A percentile compares a stretch with the other conserved stretches of the same genome.
phyloP scores from a whole-genome alignment of 2,329 filamentous ascomycete genomes.

The Fusarium equiseti region DNA sequence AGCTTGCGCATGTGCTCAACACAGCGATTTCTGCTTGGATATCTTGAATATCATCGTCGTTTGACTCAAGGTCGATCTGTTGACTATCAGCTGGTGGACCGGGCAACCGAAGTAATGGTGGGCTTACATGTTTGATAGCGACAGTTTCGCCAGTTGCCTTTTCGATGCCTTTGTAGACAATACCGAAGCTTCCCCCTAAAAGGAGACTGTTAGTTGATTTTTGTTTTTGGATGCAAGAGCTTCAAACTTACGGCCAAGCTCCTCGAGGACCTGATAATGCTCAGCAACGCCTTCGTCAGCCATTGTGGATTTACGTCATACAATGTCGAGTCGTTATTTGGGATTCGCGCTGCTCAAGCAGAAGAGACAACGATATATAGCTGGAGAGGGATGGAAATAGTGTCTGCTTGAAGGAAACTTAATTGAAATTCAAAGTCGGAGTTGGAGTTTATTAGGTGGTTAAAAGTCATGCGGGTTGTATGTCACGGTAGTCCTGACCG shows the following conservation, averaged over 20 bases:
- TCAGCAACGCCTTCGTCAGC: slow-evolving; percentile 77
- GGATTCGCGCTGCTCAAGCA: slow-evolving; percentile 19
- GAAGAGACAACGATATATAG: slow-evolving; percentile 20
- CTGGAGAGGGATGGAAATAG: slow-evolving; percentile 4
- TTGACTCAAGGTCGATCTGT: slow-evolving; percentile 98
- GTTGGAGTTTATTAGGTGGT: slow-evolving; percentile 39
- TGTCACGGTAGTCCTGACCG: slow-evolving; percentile 40
- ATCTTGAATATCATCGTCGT: slow-evolving; percentile 97
- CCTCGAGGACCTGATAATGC: slow-evolving; percentile 94
- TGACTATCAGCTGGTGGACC: slow-evolving; percentile 32
- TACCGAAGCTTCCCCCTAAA: slow-evolving; percentile 93
- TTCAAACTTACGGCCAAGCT: slow-evolving; percentile 85
- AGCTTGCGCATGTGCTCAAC: slow-evolving; percentile 92
- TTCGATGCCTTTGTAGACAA: slow-evolving; percentile 97
- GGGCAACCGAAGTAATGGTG: slow-evolving; percentile 18
- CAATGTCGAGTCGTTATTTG: slow-evolving; percentile 32
- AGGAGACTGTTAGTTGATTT: slow-evolving; percentile 17
- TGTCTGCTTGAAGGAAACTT: slow-evolving; percentile 6
- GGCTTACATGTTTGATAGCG: slow-evolving; percentile 91
- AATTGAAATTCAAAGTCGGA: slow-evolving; percentile 26
- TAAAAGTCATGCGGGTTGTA: slow-evolving; percentile 38
- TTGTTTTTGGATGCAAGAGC: neutral
- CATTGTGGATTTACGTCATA: slow-evolving; percentile 58
- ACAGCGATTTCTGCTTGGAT: slow-evolving; percentile 98
- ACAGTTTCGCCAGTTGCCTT: slow-evolving; percentile 91